These are phyloP conservation scores for Wallacemonas sp. DNA, from an alignment of 208 protist genomes.

Conservation along the genomic window DNA sequence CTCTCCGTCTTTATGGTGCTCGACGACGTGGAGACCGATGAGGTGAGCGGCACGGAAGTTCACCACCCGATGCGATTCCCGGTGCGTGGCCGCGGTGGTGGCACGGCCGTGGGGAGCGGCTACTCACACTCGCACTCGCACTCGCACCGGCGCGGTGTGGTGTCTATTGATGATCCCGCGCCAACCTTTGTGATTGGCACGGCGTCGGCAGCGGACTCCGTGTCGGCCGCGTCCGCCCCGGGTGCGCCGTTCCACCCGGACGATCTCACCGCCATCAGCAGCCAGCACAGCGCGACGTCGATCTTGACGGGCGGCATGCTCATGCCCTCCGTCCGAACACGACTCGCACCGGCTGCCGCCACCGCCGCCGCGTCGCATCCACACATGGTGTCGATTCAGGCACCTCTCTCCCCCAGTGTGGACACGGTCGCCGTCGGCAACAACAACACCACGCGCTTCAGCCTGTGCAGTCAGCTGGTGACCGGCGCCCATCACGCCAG, in stretches of 20 bases:
- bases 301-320: not conserved
- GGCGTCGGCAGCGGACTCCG: too few species aligned
- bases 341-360: not conserved
- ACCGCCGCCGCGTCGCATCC: not conserved
- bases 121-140: not conserved
- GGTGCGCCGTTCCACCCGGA: too few species aligned
- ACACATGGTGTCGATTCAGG: not conserved
- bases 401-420: not conserved
- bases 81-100: not conserved
- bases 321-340: too few species aligned
- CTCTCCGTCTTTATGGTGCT: conserved; percentile 10
- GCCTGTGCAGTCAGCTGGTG: conserved; percentile 12
- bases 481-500: not conserved
- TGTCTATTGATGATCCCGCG: conserved; percentile 1
- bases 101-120: not conserved
- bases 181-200: not conserved
- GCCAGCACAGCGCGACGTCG: not conserved
- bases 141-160: conserved; percentile 7
- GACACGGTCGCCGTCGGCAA: too few species aligned
- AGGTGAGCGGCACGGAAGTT: not conserved
- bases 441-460: not conserved
- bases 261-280: too few species aligned
- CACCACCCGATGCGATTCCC: conserved; percentile 1
- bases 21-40: not conserved
- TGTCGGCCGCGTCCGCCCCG: too few species aligned